Percentiles rank a stretch among this genome's conserved stretches.
Conservation (phyloP, 2,329 filamentous ascomycete genomes). For the Rutstroemia sp. region DNA sequence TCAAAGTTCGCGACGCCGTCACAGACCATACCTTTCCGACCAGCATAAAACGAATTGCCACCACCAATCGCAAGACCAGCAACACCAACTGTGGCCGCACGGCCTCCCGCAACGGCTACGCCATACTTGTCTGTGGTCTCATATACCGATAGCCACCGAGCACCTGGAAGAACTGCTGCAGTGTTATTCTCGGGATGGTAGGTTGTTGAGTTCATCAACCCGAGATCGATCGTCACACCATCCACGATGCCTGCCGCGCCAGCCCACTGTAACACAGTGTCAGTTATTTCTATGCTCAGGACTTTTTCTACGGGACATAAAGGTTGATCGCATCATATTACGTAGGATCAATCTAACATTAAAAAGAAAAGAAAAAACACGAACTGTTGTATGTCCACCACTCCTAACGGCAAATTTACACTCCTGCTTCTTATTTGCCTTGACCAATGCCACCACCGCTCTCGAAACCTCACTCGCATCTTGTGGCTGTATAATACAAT, state of each 20-base stretch:
- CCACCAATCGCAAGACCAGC: slow-evolving; percentile 19
- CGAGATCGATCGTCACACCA: slow-evolving; percentile 43
- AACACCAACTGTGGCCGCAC: slow-evolving; percentile 13
- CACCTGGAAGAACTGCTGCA: slow-evolving; percentile 31
- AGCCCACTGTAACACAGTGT: slow-evolving; percentile 20
- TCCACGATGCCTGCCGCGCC: slow-evolving; percentile 43
- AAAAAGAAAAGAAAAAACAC: not conserved
- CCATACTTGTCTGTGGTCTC: not conserved
- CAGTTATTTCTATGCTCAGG: not conserved
- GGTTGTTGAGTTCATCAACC: slow-evolving; percentile 22
- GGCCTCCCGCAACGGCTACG: slow-evolving; percentile 12
- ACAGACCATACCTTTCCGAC: slow-evolving; percentile 11
- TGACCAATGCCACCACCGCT: not conserved
- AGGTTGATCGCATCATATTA: not conserved
- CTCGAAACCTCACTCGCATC: not conserved
- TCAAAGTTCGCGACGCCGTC: slow-evolving; percentile 16
- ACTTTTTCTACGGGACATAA: not conserved
- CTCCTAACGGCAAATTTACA: slow-evolving; percentile 22
- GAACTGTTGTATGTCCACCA: slow-evolving; percentile 16
- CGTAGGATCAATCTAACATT: not conserved
- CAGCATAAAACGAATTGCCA: slow-evolving; percentile 19
- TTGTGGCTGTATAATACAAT: not conserved
- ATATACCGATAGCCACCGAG: slow-evolving; percentile 27
- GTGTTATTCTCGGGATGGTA: slow-evolving; percentile 24
- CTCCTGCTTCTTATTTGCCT: not conserved